phyloP scores from a whole-genome alignment of 352 stramenopile species.

The Phytophthora cactorum region DNA sequence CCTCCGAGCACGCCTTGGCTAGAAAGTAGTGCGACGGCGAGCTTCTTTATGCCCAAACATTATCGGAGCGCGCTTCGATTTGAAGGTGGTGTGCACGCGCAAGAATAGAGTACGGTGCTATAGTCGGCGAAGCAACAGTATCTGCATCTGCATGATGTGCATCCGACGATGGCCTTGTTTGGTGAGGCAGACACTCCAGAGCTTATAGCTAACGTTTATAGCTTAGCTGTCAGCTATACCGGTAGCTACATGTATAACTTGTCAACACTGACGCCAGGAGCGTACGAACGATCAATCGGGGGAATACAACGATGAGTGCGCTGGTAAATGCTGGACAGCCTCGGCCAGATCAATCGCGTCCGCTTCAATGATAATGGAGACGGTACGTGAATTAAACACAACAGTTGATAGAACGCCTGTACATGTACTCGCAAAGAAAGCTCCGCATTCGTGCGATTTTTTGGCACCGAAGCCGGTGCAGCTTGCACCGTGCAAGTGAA shows the following conservation, averaged over 20 bases:
- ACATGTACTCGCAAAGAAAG: not conserved
- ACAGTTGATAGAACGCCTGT: conserved; percentile 1
- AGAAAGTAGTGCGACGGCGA: not conserved
- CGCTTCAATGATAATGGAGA: conserved; percentile 12
- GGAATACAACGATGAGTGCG: conserved; percentile 16
- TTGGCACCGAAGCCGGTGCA: conserved; percentile 9
- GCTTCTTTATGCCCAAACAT: conserved; percentile 14
- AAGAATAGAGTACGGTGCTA: not conserved
- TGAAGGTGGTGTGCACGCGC: not conserved
- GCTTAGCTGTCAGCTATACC: no score
- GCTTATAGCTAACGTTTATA: not conserved
- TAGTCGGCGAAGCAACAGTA: not conserved
- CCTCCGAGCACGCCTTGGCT: not conserved
- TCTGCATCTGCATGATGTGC: no score
- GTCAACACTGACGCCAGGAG: conserved; percentile 4
- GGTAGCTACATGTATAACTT: no score
- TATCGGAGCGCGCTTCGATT: conserved; percentile 12
- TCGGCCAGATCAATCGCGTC: not conserved
- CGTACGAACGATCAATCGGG: not conserved
- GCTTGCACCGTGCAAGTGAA: not conserved
- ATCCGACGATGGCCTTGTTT: not conserved
- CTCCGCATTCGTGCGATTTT: not conserved
- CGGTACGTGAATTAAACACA: conserved; percentile 3
- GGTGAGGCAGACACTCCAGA: not conserved
- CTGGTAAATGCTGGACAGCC: conserved; percentile 8